phyloP scores from a whole-genome alignment of 768 basidiomycete genomes.

The Agaricus blazei region DNA sequence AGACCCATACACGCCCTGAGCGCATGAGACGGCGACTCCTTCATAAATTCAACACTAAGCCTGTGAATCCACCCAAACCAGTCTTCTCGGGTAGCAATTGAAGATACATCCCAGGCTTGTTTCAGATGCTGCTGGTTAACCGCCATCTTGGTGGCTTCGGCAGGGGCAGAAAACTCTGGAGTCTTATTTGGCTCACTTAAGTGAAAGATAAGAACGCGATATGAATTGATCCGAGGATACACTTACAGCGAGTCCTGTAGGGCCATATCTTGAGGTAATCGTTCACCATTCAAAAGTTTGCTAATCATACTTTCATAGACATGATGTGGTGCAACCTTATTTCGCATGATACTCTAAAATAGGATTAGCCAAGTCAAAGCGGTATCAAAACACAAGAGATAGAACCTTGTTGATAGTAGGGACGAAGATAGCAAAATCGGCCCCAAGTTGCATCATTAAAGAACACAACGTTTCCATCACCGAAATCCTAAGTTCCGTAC shows the following conservation, averaged over 20 bases:
- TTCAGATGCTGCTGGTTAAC: constrained; percentile 98
- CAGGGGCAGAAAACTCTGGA: constrained; percentile 75
- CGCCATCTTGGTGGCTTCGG: constrained; percentile 82
- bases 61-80: constrained; percentile 97
- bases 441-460: constrained; percentile 86
- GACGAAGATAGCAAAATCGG: constrained; percentile 97
- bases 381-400: neutral
- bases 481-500: constrained; percentile 75
- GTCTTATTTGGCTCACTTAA: constrained; percentile 52
- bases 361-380: neutral
- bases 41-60: constrained; percentile 93
- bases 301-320: constrained; percentile 86
- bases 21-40: constrained; percentile 98
- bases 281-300: constrained; percentile 89
- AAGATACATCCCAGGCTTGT: constrained; percentile 90
- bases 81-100: constrained; percentile 72
- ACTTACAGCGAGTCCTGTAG: constrained; percentile 64
- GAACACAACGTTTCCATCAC: constrained; percentile 94
- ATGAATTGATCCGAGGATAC: neutral
- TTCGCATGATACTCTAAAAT: constrained; percentile 64
- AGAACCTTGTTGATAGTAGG: constrained; percentile 92
- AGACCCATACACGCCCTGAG: constrained; percentile 92
- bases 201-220: constrained; percentile 24
- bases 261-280: constrained; percentile 80
- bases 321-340: constrained; percentile 66